Evolutionary conservation across 1,284 basidiomycete genomes (phyloP).

Genomic region (Caloboletus firmus): DNA sequence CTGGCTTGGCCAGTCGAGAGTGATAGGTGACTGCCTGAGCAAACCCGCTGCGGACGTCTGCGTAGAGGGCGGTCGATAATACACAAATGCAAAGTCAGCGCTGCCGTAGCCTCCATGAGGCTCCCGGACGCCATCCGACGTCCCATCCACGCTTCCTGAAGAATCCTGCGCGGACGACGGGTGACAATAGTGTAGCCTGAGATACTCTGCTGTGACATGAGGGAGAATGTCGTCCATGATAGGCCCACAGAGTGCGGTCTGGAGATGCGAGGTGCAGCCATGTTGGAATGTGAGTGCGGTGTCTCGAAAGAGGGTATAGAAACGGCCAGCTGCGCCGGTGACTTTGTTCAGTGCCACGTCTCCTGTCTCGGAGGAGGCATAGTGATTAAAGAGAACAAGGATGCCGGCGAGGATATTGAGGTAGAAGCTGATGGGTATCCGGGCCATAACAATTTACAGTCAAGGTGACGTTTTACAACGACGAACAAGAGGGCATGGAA

Average conservation of each 20-base stretch:
- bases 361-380: slow-evolving; percentile 20
- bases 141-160: not conserved
- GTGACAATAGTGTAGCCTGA: slow-evolving; percentile 12
- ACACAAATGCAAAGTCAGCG: not conserved
- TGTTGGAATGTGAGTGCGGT: slow-evolving; percentile 3
- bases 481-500: not conserved
- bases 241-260: slow-evolving; percentile 1
- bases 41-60: not conserved
- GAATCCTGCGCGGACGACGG: not conserved
- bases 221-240: not conserved
- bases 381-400: slow-evolving; percentile 25
- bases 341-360: slow-evolving; percentile 25
- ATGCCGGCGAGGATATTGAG: slow-evolving; percentile 23
- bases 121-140: not conserved
- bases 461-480: not conserved
- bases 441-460: slow-evolving; percentile 9
- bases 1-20: not conserved
- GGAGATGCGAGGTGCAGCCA: slow-evolving; percentile 1
- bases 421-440: slow-evolving; percentile 21
- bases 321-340: slow-evolving; percentile 20
- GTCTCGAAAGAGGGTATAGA: slow-evolving; percentile 18
- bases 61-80: not conserved
- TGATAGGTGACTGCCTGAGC: not conserved
- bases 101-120: slow-evolving; percentile 7
- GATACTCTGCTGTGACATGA: not conserved